Percentiles rank a stretch among this genome's conserved stretches.
phyloP scores from a whole-genome alignment of 768 basidiomycete species.

The Pleurotus pulmonarius region DNA sequence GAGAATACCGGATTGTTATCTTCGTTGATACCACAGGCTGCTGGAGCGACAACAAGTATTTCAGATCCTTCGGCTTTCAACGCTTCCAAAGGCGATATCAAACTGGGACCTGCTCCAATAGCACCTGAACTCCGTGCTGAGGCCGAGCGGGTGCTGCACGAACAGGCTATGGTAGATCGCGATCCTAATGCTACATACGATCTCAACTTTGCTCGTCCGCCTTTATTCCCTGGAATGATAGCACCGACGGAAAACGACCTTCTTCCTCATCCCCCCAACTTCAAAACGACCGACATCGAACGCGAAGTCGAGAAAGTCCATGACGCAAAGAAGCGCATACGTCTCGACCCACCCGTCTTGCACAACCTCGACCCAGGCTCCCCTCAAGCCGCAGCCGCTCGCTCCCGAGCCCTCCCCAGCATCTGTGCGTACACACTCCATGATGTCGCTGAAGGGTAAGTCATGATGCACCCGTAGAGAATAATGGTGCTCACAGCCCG shows the following conservation, averaged over 20 bases:
- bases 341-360: constrained; percentile 73
- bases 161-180: constrained; percentile 75
- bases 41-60: constrained; percentile 43
- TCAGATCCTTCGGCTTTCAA: constrained; percentile 76
- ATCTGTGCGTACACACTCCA: constrained; percentile 95
- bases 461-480: constrained; percentile 3
- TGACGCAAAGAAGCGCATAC: constrained; percentile 89
- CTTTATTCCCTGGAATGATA: constrained; percentile 48
- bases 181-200: constrained; percentile 69
- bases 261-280: constrained; percentile 75
- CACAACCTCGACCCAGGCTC: constrained; percentile 54
- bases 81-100: constrained; percentile 68
- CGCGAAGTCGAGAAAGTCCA: constrained; percentile 87
- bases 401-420: constrained; percentile 77
- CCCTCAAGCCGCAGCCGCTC: constrained; percentile 51
- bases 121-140: constrained; percentile 79
- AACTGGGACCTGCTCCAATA: constrained; percentile 80
- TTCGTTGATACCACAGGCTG: constrained; percentile 65
- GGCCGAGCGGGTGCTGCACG: constrained; percentile 73
- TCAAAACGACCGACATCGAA: constrained; percentile 84
- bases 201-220: constrained; percentile 47
- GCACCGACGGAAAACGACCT: constrained; percentile 71
- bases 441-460: constrained; percentile 92
- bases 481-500: constrained; percentile 8
- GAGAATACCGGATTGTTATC: constrained; percentile 83